A percentile compares a stretch with the other conserved stretches of the same genome.
Evolutionary conservation across 139 green algal species (phyloP).

Genomic region (Pseudopediastrum boryanum): DNA sequence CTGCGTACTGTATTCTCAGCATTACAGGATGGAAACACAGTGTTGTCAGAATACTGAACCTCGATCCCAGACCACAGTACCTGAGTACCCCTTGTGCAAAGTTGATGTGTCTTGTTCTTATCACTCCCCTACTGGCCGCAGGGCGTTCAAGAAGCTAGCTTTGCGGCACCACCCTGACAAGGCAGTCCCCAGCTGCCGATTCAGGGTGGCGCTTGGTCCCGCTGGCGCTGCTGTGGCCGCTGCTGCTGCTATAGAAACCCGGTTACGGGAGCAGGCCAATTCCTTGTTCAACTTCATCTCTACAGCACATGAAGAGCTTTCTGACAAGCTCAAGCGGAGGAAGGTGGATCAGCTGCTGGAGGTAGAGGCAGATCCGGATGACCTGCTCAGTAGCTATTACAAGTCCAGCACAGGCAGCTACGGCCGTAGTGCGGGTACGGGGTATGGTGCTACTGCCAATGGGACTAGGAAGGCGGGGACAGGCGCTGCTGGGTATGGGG

Average conservation of each 20-base stretch:
- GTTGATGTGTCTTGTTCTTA: too few species aligned
- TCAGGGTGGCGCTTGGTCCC: constrained; percentile 4
- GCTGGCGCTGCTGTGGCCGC: neutral
- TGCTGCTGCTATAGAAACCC: constrained; percentile 28
- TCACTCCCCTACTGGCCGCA: too few species aligned
- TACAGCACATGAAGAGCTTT: constrained; percentile 61
- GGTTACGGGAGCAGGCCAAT: constrained; percentile 48
- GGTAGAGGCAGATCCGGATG: constrained; percentile 28
- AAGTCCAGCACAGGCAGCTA: neutral
- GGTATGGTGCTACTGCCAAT: neutral
- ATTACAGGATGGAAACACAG: too few species aligned
- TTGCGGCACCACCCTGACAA: constrained; percentile 77
- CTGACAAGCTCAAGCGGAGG: constrained; percentile 43
- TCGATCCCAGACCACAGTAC: too few species aligned
- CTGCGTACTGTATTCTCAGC: too few species aligned
- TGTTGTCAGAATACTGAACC: too few species aligned
- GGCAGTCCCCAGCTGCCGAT: constrained; percentile 46
- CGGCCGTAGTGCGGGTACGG: neutral
- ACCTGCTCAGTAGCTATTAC: neutral
- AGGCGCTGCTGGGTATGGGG: neutral
- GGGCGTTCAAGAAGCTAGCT: constrained; percentile 61
- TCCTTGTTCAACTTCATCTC: constrained; percentile 69
- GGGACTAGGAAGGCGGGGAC: neutral
- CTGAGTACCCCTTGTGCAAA: too few species aligned
- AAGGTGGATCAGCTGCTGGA: constrained; percentile 59